Conservation (phyloP, 1,284 basidiomycete genomes). For the Moniliophthora roreri region DNA sequence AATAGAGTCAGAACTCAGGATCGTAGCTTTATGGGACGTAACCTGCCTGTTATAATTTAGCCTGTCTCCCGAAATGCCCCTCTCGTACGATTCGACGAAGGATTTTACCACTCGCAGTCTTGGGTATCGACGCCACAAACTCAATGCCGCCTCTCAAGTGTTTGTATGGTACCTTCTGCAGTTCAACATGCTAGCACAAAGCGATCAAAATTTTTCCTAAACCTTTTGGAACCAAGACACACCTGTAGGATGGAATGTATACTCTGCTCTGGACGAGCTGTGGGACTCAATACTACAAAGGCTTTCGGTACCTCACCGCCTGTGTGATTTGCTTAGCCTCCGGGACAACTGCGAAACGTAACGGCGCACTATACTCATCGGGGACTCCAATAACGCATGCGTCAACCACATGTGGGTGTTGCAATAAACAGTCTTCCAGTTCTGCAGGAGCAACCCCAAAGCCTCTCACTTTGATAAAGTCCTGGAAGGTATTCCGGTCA, state of each 20-base stretch:
- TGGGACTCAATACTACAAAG: constrained; percentile 44
- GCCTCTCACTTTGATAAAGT: constrained; percentile 41
- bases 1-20: no score
- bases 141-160: constrained; percentile 35
- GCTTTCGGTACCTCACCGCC: constrained; percentile 60
- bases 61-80: constrained; percentile 9
- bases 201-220: background rate
- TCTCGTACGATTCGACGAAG: constrained; percentile 29
- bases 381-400: constrained; percentile 61
- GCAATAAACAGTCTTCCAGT: constrained; percentile 56
- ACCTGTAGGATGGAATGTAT: background rate
- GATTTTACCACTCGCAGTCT: constrained; percentile 37
- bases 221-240: no score
- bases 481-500: constrained; percentile 16
- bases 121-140: constrained; percentile 41
- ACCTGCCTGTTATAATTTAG: constrained; percentile 2
- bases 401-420: constrained; percentile 57
- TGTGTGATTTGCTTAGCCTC: background rate
- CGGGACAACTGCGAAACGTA: background rate
- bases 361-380: constrained; percentile 46
- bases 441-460: constrained; percentile 54
- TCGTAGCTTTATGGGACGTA: no score
- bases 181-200: constrained; percentile 18
- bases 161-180: constrained; percentile 36
- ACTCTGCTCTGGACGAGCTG: constrained; percentile 2